Conservation (phyloP, 495 filamentous ascomycete species). For the Terfezia boudieri region DNA sequence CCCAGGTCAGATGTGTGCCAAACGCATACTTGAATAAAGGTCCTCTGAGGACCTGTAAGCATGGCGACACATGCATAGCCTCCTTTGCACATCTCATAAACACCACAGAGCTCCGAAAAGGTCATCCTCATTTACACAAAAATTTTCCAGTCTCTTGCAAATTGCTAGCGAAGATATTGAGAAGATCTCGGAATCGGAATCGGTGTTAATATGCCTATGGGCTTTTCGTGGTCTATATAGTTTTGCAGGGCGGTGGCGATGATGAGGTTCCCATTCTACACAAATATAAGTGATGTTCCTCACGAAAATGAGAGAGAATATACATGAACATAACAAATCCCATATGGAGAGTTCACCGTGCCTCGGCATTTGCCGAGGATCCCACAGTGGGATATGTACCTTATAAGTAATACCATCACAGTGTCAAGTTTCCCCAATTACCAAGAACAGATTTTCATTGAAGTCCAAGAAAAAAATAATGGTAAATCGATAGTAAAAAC, state of each 20-base stretch:
- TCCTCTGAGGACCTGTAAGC: conserved; percentile 58
- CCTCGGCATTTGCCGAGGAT: conserved; percentile 57
- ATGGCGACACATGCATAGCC: conserved; percentile 79
- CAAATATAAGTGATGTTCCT: conserved; percentile 26
- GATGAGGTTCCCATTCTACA: conserved; percentile 82
- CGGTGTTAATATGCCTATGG: conserved; percentile 90
- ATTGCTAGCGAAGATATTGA: conserved; percentile 88
- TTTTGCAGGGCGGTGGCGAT: conserved; percentile 61
- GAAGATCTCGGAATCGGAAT: conserved; percentile 88
- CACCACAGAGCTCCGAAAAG: conserved; percentile 58
- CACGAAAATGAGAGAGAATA: neutral
- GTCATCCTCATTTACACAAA: conserved; percentile 75
- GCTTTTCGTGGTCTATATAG: conserved; percentile 71
- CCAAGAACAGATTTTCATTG: neutral
- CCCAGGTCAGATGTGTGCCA: neutral
- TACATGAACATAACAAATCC: conserved; percentile 34
- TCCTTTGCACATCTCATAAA: conserved; percentile 59
- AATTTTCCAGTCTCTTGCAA: conserved; percentile 91
- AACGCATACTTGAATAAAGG: neutral
- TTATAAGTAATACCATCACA: too few relatives aligned
- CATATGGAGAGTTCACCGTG: conserved; percentile 81
- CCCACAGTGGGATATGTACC: conserved; percentile 81
- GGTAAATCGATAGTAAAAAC: neutral
- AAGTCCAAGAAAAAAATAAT: conserved; percentile 1
- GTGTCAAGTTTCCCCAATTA: too few relatives aligned